Conservation (phyloP, 352 stramenopile species). For the Pythium phragmiticola region DNA sequence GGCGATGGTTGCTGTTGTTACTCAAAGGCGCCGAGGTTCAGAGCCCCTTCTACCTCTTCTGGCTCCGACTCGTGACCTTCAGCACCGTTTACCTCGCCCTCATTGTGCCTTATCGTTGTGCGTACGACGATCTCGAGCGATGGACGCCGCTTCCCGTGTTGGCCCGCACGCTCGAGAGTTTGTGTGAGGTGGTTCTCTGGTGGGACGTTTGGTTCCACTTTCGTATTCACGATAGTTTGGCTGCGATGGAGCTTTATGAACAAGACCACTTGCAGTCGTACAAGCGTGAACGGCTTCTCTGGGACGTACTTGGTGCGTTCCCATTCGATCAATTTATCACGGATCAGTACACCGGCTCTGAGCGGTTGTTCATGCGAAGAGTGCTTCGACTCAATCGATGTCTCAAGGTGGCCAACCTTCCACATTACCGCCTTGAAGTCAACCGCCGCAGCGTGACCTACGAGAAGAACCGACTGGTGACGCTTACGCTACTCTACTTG, state of each 20-base stretch:
- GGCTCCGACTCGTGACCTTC: conserved; percentile 45
- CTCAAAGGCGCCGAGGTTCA: conserved; percentile 47
- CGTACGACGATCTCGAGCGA: conserved; percentile 54
- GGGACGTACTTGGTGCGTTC: conserved; percentile 39
- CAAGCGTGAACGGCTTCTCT: conserved; percentile 44
- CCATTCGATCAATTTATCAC: conserved; percentile 45
- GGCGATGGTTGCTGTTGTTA: conserved; percentile 15
- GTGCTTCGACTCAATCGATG: conserved; percentile 38
- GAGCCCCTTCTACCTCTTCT: conserved; percentile 51
- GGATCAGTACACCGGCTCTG: neutral
- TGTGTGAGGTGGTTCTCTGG: conserved; percentile 45
- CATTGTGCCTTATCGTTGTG: conserved; percentile 35
- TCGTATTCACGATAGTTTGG: conserved; percentile 31
- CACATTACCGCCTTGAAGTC: conserved; percentile 52
- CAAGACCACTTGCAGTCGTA: conserved; percentile 38
- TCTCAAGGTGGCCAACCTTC: conserved; percentile 51
- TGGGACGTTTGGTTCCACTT: conserved; percentile 57
- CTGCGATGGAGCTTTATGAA: conserved; percentile 56
- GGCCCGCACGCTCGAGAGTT: conserved; percentile 24
- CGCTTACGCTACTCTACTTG: conserved; percentile 54
- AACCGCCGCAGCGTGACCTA: conserved; percentile 54
- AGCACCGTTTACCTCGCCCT: conserved; percentile 44
- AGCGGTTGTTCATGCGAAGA: conserved; percentile 2
- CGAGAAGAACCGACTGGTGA: conserved; percentile 50
- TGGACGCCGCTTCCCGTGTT: conserved; percentile 30